Percentiles rank a stretch among this genome's conserved stretches.
Conservation (phyloP, 108 stramenopile genomes). For the Cyclotella cryptica region DNA sequence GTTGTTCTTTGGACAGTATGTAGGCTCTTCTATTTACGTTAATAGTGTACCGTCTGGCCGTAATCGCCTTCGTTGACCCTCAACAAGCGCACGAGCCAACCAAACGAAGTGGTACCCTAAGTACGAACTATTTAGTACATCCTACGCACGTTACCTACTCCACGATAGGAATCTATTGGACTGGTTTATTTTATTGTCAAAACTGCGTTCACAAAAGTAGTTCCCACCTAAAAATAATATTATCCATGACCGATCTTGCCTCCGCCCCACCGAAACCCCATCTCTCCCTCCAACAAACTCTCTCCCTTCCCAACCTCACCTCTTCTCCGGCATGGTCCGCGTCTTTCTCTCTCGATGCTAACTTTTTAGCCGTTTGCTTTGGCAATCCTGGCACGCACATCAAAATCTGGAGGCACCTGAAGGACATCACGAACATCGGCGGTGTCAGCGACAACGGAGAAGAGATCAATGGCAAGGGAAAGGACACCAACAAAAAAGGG, state of each 20-base stretch:
- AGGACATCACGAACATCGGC: neutral
- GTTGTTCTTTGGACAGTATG: too few relatives aligned
- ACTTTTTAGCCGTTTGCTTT: slow-evolving; percentile 71
- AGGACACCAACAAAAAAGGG: neutral
- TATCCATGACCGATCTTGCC: neutral
- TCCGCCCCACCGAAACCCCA: neutral
- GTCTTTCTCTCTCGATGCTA: slow-evolving; percentile 72
- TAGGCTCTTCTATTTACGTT: too few relatives aligned
- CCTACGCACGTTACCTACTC: too few relatives aligned
- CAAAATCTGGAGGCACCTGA: slow-evolving; percentile 63
- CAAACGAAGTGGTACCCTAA: too few relatives aligned
- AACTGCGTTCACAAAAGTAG: too few relatives aligned
- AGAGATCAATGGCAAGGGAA: neutral
- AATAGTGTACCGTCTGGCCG: too few relatives aligned
- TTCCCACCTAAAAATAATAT: too few relatives aligned
- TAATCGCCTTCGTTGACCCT: too few relatives aligned
- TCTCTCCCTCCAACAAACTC: slow-evolving; percentile 23
- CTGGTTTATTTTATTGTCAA: too few relatives aligned
- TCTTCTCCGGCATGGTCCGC: slow-evolving; percentile 69
- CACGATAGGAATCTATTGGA: too few relatives aligned
- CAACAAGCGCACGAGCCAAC: too few relatives aligned
- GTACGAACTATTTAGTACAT: too few relatives aligned
- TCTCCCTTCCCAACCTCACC: slow-evolving; percentile 12
- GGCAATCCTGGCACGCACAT: slow-evolving; percentile 78
- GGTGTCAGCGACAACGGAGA: slow-evolving; percentile 4